Evolutionary conservation across 2,329 filamentous ascomycete genomes (phyloP).

Genomic region (Celoporthe dispersa): DNA sequence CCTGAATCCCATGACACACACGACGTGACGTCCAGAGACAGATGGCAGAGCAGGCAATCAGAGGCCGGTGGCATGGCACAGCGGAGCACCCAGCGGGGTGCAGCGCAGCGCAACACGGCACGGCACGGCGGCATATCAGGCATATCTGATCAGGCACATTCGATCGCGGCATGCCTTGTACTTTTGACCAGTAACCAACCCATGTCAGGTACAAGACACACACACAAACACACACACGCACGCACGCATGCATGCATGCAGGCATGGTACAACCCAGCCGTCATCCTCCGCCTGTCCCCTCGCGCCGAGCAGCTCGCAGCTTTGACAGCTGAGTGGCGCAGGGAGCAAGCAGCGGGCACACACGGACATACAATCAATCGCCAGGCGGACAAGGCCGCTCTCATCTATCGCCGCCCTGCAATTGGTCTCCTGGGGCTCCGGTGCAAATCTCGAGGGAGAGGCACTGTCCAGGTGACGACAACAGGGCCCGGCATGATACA

Average conservation of each 20-base stretch:
- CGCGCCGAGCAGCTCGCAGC: conserved; percentile 8
- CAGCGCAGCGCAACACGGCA: conserved; percentile 1
- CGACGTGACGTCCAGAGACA: not conserved
- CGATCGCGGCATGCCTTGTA: not conserved
- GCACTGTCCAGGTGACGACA: conserved; percentile 24
- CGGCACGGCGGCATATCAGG: not conserved
- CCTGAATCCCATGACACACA: conserved; percentile 5
- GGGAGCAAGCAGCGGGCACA: not conserved
- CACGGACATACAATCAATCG: not conserved
- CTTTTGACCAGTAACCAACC: conserved; percentile 7
- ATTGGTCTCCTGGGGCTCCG: conserved; percentile 23
- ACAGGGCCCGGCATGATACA: conserved; percentile 25
- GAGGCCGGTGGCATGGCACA: not conserved
- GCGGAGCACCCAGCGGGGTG: not conserved
- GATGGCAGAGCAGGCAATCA: not conserved
- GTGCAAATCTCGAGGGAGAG: conserved; percentile 18
- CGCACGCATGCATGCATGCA: not conserved
- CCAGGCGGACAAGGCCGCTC: not conserved
- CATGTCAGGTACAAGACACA: conserved; percentile 27
- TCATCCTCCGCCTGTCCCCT: conserved; percentile 23
- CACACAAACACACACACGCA: conserved; percentile 2
- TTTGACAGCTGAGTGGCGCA: not conserved
- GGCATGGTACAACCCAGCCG: conserved; percentile 9
- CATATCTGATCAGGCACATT: not conserved
- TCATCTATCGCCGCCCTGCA: conserved; percentile 23